Percentiles rank a stretch among this genome's conserved stretches.
phyloP scores from a whole-genome alignment of 768 basidiomycete genomes.

The Amanita subjunquillea region DNA sequence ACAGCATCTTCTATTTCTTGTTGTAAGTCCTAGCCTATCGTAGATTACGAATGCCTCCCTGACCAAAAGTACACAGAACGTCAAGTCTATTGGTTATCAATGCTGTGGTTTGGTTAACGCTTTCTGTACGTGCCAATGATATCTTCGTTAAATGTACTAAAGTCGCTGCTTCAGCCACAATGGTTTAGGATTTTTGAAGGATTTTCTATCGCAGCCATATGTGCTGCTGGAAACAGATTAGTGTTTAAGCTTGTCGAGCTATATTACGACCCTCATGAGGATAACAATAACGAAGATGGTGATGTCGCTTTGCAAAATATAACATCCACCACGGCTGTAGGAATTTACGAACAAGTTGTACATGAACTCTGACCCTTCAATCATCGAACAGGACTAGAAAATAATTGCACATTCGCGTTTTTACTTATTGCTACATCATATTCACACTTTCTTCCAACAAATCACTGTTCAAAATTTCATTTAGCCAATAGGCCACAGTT shows the following conservation, averaged over 20 bases:
- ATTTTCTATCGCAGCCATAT: constrained; percentile 14
- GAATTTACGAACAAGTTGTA: background rate
- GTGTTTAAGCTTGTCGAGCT: constrained; percentile 17
- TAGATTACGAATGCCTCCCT: background rate
- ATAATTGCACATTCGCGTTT: background rate
- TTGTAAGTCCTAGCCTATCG: constrained; percentile 12
- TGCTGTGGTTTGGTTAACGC: constrained; percentile 11
- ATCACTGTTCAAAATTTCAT: background rate
- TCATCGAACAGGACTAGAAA: background rate
- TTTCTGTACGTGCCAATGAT: constrained; percentile 10
- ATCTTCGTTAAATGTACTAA: background rate
- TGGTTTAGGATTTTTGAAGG: constrained; percentile 15
- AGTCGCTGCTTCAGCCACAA: constrained; percentile 8
- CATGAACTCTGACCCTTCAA: background rate
- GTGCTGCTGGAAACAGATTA: constrained; percentile 17
- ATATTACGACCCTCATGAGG: constrained; percentile 13
- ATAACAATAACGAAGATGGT: background rate
- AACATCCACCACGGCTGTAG: background rate
- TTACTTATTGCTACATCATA: background rate
- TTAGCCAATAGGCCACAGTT: background rate
- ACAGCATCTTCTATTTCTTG: constrained; percentile 16
- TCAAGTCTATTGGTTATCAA: constrained; percentile 11
- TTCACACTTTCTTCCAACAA: background rate
- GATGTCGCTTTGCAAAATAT: background rate
- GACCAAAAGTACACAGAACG: constrained; percentile 8